Evolutionary conservation across 2,329 filamentous ascomycete genomes (phyloP).

Genomic region (Diaporthe sp.): DNA sequence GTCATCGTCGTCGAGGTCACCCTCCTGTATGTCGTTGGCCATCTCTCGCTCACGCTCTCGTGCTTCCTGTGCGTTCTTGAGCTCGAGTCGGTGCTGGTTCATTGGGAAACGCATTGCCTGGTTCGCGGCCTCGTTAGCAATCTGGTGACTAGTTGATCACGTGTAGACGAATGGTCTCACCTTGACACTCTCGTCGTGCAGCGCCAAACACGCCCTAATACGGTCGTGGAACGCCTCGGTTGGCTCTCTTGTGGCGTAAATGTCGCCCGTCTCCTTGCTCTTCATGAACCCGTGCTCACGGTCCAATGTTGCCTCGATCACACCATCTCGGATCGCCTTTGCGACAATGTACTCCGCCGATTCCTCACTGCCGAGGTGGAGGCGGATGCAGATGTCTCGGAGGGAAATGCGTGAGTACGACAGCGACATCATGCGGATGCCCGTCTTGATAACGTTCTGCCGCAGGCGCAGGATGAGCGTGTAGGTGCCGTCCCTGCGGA

Average conservation of each 20-base stretch:
- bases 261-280: slow-evolving; percentile 95
- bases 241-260: slow-evolving; percentile 95
- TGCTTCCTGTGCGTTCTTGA: slow-evolving; percentile 99
- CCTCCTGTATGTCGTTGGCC: slow-evolving; percentile 98
- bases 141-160: not conserved
- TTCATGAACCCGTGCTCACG: slow-evolving; percentile 98
- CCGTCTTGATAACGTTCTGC: slow-evolving; percentile 99
- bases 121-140: slow-evolving; percentile 37
- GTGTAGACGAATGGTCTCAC: slow-evolving; percentile 57
- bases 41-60: slow-evolving; percentile 95
- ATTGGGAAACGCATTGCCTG: slow-evolving; percentile 99
- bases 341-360: slow-evolving; percentile 99
- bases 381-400: slow-evolving; percentile 94
- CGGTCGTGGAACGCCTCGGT: slow-evolving; percentile 98
- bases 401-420: slow-evolving; percentile 98
- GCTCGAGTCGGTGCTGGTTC: slow-evolving; percentile 97
- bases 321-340: slow-evolving; percentile 96
- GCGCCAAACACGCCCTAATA: slow-evolving; percentile 87
- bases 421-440: slow-evolving; percentile 98
- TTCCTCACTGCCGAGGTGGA: slow-evolving; percentile 94
- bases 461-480: slow-evolving; percentile 92
- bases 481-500: slow-evolving; percentile 95
- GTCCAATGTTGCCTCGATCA: slow-evolving; percentile 94
- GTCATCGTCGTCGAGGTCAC: slow-evolving; percentile 96
- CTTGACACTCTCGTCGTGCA: slow-evolving; percentile 99